Evolutionary conservation across 176 grass and related monocot species (phyloP).

Genomic region (Bolboschoenus planiculmis): DNA sequence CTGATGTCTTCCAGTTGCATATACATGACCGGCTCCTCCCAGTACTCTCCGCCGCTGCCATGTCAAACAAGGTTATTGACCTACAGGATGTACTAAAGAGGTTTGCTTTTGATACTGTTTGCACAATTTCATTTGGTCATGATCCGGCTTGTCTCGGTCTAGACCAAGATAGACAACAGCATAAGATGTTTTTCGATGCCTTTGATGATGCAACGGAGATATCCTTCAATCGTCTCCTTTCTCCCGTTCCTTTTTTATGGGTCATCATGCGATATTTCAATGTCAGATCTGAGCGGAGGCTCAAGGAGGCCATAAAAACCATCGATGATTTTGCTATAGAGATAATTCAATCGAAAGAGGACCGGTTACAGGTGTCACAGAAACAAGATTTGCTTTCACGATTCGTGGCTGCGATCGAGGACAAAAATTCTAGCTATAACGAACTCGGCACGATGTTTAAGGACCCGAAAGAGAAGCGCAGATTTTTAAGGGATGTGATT

Average conservation of each 20-base stretch:
- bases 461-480: slow-evolving; percentile 28
- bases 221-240: slow-evolving; percentile 45
- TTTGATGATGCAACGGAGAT: slow-evolving; percentile 53
- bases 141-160: slow-evolving; percentile 16
- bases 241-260: slow-evolving; percentile 43
- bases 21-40: slow-evolving; percentile 38
- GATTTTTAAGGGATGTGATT: slow-evolving; percentile 56
- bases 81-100: slow-evolving; percentile 50
- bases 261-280: slow-evolving; percentile 28
- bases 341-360: slow-evolving; percentile 16
- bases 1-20: slow-evolving; percentile 26
- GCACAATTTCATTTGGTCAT: slow-evolving; percentile 45
- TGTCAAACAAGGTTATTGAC: slow-evolving; percentile 22
- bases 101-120: slow-evolving; percentile 55
- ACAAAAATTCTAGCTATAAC: slow-evolving; percentile 10
- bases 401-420: slow-evolving; percentile 40
- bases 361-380: not conserved
- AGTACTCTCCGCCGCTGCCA: slow-evolving; percentile 27
- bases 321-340: slow-evolving; percentile 35
- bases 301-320: slow-evolving; percentile 33
- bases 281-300: slow-evolving; percentile 45
- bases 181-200: slow-evolving; percentile 35
- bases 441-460: slow-evolving; percentile 36
- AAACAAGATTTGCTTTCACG: slow-evolving; percentile 51
- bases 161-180: not conserved